A percentile compares a stretch with the other conserved stretches of the same genome.
Evolutionary conservation across 805 yeast species (phyloP).

Genomic region (Ogataea angusta): DNA sequence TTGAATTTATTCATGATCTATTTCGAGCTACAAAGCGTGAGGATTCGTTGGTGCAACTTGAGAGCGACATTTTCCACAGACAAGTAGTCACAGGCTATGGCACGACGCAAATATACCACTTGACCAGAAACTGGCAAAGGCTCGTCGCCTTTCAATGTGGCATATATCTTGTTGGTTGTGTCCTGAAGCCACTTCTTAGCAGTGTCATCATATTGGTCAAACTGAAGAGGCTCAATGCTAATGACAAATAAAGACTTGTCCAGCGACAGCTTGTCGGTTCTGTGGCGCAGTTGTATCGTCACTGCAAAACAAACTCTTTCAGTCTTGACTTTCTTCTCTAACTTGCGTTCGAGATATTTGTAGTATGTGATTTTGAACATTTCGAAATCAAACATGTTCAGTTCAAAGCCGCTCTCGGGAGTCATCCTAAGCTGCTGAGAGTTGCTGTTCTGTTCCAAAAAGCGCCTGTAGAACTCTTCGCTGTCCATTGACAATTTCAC

Average conservation of each 20-base stretch:
- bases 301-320: constrained; percentile 22
- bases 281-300: constrained; percentile 25
- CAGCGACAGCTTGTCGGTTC: constrained; percentile 16
- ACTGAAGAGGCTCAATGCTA: constrained; percentile 18
- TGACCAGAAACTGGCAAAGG: constrained; percentile 12
- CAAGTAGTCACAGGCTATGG: constrained; percentile 27
- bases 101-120: constrained; percentile 23
- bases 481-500: constrained; percentile 14
- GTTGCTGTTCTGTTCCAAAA: constrained; percentile 15
- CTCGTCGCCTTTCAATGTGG: constrained; percentile 22
- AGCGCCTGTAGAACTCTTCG: constrained; percentile 6
- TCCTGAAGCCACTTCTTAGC: constrained; percentile 11
- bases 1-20: background rate
- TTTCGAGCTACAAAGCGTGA: constrained; percentile 3
- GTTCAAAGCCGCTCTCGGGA: constrained; percentile 21
- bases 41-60: constrained; percentile 19
- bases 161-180: constrained; percentile 7
- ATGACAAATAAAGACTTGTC: constrained; percentile 24
- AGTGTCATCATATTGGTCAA: constrained; percentile 11
- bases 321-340: constrained; percentile 19
- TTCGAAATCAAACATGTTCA: constrained; percentile 23
- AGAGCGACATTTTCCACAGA: constrained; percentile 17
- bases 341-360: constrained; percentile 20
- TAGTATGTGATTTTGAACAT: constrained; percentile 26
- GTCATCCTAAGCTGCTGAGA: constrained; percentile 14